Evolutionary conservation across 495 filamentous ascomycete species (phyloP), one percentile per base, ranked within the genome.

Genomic region (Podospora didyma): DNA sequence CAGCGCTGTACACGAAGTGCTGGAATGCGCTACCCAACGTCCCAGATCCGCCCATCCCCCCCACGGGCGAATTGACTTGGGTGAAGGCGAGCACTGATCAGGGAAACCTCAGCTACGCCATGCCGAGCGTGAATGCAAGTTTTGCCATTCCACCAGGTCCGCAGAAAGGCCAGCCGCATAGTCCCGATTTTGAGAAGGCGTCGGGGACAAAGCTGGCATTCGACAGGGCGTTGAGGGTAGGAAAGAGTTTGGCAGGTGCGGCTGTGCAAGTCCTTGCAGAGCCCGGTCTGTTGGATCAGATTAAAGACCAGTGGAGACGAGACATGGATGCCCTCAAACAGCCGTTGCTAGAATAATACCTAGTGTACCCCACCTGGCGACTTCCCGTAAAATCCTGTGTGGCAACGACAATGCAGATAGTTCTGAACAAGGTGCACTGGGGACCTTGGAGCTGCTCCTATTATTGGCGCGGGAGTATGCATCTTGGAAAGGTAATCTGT

Each of bases 21-120:
- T 86, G 81, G 72, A 80, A 76, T 31, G 44, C 48, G 14, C 75
- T 82, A 5, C 69, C 61, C 16, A 76, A 74, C 12, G 65, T 74
- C 16, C 60, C 63, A 7, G 51, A 62, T 16, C 54, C 59, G 9
- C 24, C 37, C 37, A 52, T 60, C 6, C 53, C 64, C 28, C 22
- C 19, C 20, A 0, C 35, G 39, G 0, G 41, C 48, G 17, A 37
- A 47, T 35, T 51, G 2, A 53, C 49, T 5, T 54, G 26, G 21
- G 47, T 60, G 10, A 41, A 46, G 53, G 79, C 82, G 19, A 84
- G 82, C 68, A 81, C 73, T 23, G 82, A 79, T 52, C 78, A 81
- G 77, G 86, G 85, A 0, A 79, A 89, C 62, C 75, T 89, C 56
- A 85, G 82, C 63, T 80, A 87, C 61, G 75, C 79, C 1, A 76